These are phyloP conservation scores for Podila epigama DNA, from an alignment of 192 early-diverging fungal genomes.

Conservation along the genomic window DNA sequence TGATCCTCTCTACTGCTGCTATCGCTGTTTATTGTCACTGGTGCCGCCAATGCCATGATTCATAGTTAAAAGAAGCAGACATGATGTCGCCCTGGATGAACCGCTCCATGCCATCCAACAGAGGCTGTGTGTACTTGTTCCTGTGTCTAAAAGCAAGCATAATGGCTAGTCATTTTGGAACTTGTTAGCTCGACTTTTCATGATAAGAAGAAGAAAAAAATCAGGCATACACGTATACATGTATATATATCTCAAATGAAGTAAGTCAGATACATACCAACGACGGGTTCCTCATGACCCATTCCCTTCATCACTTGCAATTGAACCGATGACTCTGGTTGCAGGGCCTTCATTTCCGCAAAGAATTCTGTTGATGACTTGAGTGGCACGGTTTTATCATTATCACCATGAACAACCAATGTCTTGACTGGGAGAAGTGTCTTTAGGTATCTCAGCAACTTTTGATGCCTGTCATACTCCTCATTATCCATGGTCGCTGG, in stretches of 20 bases:
- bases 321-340: conserved; percentile 22
- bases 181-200: not conserved
- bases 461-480: conserved; percentile 30
- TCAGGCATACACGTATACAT: not conserved
- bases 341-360: conserved; percentile 39
- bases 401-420: conserved; percentile 50
- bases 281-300: conserved; percentile 42
- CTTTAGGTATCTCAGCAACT: conserved; percentile 35
- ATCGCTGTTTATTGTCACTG: no score
- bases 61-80: not conserved
- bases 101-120: not conserved
- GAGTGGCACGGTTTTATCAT: conserved; percentile 35
- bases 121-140: conserved; percentile 6
- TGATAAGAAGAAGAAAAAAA: not conserved
- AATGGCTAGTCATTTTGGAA: no score
- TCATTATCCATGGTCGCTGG: conserved; percentile 9
- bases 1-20: no score
- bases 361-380: conserved; percentile 34
- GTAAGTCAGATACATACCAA: conserved; percentile 16
- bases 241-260: not conserved
- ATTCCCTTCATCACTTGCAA: conserved; percentile 30
- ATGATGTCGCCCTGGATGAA: not conserved
- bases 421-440: conserved; percentile 44
- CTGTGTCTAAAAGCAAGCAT: conserved; percentile 1
- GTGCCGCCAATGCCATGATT: no score